Percentiles rank a stretch among this genome's conserved stretches.
Conservation (phyloP, 2,329 filamentous ascomycete species). For the Curvularia sp. region DNA sequence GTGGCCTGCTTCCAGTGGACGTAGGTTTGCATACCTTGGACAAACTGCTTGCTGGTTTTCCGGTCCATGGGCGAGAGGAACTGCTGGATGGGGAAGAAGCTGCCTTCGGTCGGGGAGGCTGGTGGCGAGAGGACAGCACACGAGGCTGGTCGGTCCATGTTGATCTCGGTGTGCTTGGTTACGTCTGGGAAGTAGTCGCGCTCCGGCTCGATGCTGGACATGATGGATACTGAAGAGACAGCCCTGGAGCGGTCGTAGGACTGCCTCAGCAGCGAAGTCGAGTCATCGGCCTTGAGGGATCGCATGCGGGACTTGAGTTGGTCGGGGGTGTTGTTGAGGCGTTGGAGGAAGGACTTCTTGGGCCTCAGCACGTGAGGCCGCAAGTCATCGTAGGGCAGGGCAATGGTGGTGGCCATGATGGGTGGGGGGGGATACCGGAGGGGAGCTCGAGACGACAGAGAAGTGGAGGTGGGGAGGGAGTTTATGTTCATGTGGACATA, state of each 20-base stretch:
- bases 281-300: constrained; percentile 10
- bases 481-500: constrained; percentile 17
- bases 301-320: constrained; percentile 22
- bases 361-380: constrained; percentile 15
- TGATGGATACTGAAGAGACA: constrained; percentile 11
- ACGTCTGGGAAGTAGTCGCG: constrained; percentile 11
- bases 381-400: constrained; percentile 18
- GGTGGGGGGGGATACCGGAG: background rate
- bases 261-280: background rate
- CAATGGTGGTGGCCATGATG: constrained; percentile 26
- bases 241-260: constrained; percentile 10
- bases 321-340: constrained; percentile 21
- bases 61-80: constrained; percentile 14
- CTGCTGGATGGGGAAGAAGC: constrained; percentile 18
- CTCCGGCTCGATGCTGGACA: constrained; percentile 14
- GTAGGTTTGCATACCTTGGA: constrained; percentile 19
- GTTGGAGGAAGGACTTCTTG: constrained; percentile 27
- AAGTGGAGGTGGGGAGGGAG: background rate
- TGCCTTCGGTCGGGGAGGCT: constrained; percentile 10
- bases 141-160: constrained; percentile 1
- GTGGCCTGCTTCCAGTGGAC: constrained; percentile 18
- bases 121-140: constrained; percentile 12
- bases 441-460: background rate
- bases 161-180: constrained; percentile 11
- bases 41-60: constrained; percentile 10